Base-by-base conservation (phyloP, 2,329 filamentous ascomycete genomes). In the Hawksworthiomyces lignivorus region DNA sequence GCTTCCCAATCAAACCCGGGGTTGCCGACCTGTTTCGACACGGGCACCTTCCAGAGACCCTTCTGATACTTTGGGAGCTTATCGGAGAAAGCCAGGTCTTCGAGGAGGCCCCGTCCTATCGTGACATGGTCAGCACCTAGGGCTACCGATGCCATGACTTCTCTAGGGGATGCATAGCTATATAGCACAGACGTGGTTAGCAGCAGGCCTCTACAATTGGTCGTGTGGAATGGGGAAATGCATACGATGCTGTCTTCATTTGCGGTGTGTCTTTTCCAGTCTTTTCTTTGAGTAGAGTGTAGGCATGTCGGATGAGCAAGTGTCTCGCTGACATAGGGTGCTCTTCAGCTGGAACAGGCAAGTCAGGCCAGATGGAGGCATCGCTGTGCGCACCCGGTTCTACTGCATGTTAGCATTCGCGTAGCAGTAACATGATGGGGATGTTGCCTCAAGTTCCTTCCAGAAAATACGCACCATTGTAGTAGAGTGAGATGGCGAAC, bases 401-500 rank as follows among this genome's bases (percentile, higher is more conserved):
- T n/a, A n/a, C n/a, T n/a, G n/a, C n/a, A n/a, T n/a, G n/a, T n/a
- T n/a, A n/a, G n/a, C n/a, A n/a, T n/a, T n/a, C n/a, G n/a, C n/a
- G n/a, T n/a, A n/a, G n/a, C n/a, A n/a, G n/a, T n/a, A n/a, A n/a
- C n/a, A n/a, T n/a, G n/a, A n/a, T n/a, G n/a, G n/a, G n/a, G n/a
- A n/a, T n/a, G n/a, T n/a, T n/a, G n/a, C n/a, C n/a, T n/a, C n/a
- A n/a, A n/a, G n/a, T n/a, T n/a, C n/a, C n/a, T n/a, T n/a, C n/a
- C n/a, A n/a, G n/a, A n/a, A n/a, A n/a, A n/a, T n/a, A n/a, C n/a
- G n/a, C n/a, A n/a, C n/a, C 36, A 19, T 38, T 38, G 18, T 30
- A 38, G 27, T 38, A 38, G 27, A 38, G 29, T 12, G 36, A 38
- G 14, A 38, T 38, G 36, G 36, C 36, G 18, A 38, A 38, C 36